These are phyloP conservation scores for Kwoniella pini DNA, from an alignment of 768 basidiomycete species.

Conservation along the genomic window DNA sequence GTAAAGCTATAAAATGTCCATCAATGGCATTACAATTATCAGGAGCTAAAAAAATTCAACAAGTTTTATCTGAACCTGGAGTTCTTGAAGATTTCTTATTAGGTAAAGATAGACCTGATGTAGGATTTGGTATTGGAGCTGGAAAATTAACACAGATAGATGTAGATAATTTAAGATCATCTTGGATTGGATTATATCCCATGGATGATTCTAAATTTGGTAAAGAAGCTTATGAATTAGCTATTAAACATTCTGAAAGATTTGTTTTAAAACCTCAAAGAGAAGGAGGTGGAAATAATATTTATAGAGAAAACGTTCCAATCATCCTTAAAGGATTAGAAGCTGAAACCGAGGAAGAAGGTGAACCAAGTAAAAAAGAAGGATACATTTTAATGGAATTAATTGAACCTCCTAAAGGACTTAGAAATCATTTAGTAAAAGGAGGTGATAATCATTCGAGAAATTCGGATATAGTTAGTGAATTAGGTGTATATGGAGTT, in stretches of 20 bases:
- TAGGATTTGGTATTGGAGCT: conserved; percentile 40
- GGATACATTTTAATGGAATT: conserved; percentile 97
- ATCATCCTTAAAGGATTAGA: conserved; percentile 69
- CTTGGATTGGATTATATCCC: conserved; percentile 88
- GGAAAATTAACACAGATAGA: conserved; percentile 52
- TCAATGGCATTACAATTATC: conserved; percentile 88
- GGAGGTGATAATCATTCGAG: conserved; percentile 64
- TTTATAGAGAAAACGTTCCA: conserved; percentile 82
- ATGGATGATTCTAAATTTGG: conserved; percentile 58
- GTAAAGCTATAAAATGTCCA: conserved; percentile 88
- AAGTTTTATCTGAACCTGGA: conserved; percentile 73
- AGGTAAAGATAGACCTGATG: conserved; percentile 36
- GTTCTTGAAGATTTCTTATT: conserved; percentile 72
- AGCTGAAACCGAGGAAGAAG: conserved; percentile 26
- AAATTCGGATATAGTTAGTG: conserved; percentile 74
- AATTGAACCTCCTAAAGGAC: conserved; percentile 71
- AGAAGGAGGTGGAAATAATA: conserved; percentile 97
- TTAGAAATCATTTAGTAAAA: conserved; percentile 74
- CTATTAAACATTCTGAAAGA: conserved; percentile 59
- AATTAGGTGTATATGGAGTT: conserved; percentile 91
- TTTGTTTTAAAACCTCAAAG: conserved; percentile 94
- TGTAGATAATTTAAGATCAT: conserved; percentile 64
- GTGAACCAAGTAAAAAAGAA: conserved; percentile 61
- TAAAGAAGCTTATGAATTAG: conserved; percentile 61
- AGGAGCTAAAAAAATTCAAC: conserved; percentile 92